Evolutionary conservation across 1,284 basidiomycete species (phyloP).

Genomic region (Fistulinella cinereoalba): DNA sequence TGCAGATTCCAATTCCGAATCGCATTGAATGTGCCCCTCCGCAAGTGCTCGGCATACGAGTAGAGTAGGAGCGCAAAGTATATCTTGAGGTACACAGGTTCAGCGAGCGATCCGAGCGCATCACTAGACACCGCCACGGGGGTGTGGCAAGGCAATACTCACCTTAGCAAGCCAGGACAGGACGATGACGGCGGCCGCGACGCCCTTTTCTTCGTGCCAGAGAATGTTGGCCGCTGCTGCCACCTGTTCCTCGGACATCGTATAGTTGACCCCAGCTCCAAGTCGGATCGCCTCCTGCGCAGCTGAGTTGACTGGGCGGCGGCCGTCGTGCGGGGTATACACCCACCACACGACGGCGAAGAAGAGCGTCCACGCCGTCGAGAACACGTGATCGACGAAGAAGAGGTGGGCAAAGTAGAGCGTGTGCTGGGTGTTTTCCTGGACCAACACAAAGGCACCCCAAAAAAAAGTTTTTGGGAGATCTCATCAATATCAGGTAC

Average conservation of each 20-base stretch:
- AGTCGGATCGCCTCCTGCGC: conserved; percentile 84
- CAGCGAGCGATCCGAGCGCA: conserved; percentile 2
- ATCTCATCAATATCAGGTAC: no score
- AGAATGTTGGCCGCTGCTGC: conserved; percentile 71
- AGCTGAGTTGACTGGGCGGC: conserved; percentile 72
- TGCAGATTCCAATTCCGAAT: conserved; percentile 61
- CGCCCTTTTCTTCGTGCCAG: conserved; percentile 89
- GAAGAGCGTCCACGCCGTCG: conserved; percentile 88
- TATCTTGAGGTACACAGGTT: conserved; percentile 51
- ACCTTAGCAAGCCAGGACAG: conserved; percentile 91
- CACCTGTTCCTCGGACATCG: conserved; percentile 63
- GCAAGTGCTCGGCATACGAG: conserved; percentile 91
- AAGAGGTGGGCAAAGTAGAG: conserved; percentile 93
- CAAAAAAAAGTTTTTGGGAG: no score
- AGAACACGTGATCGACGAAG: conserved; percentile 88
- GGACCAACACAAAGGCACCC: background rate
- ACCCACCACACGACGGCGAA: conserved; percentile 92
- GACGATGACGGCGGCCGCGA: conserved; percentile 74
- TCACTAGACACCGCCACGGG: background rate
- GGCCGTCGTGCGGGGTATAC: conserved; percentile 88
- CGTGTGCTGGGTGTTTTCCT: conserved; percentile 85
- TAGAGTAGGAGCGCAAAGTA: conserved; percentile 92
- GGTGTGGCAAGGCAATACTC: conserved; percentile 20
- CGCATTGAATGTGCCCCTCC: conserved; percentile 85
- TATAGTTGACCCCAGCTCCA: conserved; percentile 46